These are phyloP conservation scores for Ceratobasidium sp. DNA, from an alignment of 1,284 basidiomycete genomes.

Conservation along the genomic window DNA sequence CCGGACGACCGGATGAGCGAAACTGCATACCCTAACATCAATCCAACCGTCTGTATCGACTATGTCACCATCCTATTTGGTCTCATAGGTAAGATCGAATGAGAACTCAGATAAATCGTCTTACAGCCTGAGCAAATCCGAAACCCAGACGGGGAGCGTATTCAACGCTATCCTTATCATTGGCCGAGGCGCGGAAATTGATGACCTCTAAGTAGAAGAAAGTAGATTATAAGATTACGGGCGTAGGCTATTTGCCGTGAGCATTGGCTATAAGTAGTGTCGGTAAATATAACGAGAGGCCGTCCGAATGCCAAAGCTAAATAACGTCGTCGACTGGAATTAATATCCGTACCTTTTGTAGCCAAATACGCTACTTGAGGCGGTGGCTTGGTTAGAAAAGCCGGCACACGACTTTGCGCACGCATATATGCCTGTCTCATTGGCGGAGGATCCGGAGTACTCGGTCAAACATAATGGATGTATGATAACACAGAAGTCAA, in stretches of 20 bases:
- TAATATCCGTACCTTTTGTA: too few relatives aligned
- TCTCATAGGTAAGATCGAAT: neutral
- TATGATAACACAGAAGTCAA: too few relatives aligned
- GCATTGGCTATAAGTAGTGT: neutral
- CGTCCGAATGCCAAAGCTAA: neutral
- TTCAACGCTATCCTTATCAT: constrained; percentile 6
- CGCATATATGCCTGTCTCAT: too few relatives aligned
- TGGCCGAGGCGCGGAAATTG: constrained; percentile 12
- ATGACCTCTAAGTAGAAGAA: constrained; percentile 15
- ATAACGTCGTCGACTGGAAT: too few relatives aligned
- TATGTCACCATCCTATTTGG: constrained; percentile 6
- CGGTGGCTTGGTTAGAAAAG: too few relatives aligned
- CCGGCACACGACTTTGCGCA: too few relatives aligned
- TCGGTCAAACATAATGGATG: too few relatives aligned
- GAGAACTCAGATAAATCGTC: neutral
- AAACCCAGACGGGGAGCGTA: constrained; percentile 19
- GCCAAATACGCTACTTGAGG: too few relatives aligned
- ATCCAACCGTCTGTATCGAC: constrained; percentile 21
- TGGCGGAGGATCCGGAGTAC: too few relatives aligned
- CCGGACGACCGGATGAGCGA: neutral
- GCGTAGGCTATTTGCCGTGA: neutral
- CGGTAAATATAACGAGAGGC: too few relatives aligned
- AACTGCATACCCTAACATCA: neutral
- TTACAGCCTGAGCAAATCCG: constrained; percentile 29
- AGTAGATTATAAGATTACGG: too few relatives aligned